Evolutionary conservation across 495 filamentous ascomycete genomes (phyloP).

Genomic region (Aspergillus carlsbadensis): DNA sequence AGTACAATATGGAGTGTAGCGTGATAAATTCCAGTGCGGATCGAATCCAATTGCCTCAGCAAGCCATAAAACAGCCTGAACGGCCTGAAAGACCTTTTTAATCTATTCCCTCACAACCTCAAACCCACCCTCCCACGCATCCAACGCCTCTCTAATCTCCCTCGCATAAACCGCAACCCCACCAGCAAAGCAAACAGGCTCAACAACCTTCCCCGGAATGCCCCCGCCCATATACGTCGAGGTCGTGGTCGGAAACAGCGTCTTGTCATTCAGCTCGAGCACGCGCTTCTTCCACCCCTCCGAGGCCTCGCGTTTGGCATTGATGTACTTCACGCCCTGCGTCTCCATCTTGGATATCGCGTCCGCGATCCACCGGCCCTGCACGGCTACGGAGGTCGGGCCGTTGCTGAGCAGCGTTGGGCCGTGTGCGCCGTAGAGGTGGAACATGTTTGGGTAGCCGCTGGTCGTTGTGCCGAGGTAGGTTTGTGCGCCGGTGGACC

Average conservation of each 20-base stretch:
- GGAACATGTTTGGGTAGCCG: slow-evolving; percentile 55
- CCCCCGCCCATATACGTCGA: slow-evolving; percentile 47
- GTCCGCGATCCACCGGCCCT: slow-evolving; percentile 53
- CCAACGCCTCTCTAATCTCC: background rate
- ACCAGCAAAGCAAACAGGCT: background rate
- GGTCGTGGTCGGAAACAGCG: slow-evolving; percentile 30
- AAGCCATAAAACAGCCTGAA: too few species aligned
- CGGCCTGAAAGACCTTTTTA: too few species aligned
- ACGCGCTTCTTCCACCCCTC: slow-evolving; percentile 40
- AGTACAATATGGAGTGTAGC: too few species aligned
- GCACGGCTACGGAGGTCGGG: slow-evolving; percentile 49
- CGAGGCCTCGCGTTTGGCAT: slow-evolving; percentile 35
- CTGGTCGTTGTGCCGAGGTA: slow-evolving; percentile 47
- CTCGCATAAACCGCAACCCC: background rate
- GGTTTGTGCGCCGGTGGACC: slow-evolving; percentile 37
- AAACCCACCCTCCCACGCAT: slow-evolving; percentile 3
- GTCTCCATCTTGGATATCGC: slow-evolving; percentile 39
- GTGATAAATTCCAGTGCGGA: too few species aligned
- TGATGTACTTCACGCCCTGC: slow-evolving; percentile 35
- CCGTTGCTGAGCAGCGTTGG: slow-evolving; percentile 53
- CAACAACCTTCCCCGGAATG: slow-evolving; percentile 41
- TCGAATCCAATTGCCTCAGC: too few species aligned
- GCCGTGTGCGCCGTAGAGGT: slow-evolving; percentile 48
- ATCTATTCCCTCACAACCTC: background rate
- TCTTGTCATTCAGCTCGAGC: slow-evolving; percentile 22